phyloP scores from a whole-genome alignment of 768 basidiomycete genomes.

The Floccularia luteovirens region DNA sequence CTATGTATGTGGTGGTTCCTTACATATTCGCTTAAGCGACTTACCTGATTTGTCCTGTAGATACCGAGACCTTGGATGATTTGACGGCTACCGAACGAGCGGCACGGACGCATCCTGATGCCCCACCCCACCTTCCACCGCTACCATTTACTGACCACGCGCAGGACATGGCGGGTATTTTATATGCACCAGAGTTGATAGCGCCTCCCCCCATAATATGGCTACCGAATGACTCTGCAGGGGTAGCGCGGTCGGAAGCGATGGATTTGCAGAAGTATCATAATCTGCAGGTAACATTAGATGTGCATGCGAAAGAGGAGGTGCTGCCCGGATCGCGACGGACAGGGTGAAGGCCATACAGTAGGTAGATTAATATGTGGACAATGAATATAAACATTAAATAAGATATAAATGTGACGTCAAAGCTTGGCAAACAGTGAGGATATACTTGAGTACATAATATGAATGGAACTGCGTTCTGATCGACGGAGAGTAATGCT shows the following conservation, averaged over 20 bases:
- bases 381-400: slow-evolving; percentile 1
- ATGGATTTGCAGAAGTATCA: slow-evolving; percentile 72
- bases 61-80: slow-evolving; percentile 77
- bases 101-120: slow-evolving; percentile 71
- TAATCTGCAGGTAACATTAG: slow-evolving; percentile 60
- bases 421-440: not conserved
- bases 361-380: slow-evolving; percentile 1
- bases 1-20: slow-evolving; percentile 41
- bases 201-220: slow-evolving; percentile 76
- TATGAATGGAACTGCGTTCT: not conserved
- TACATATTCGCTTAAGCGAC: slow-evolving; percentile 5
- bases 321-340: slow-evolving; percentile 27
- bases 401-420: not conserved
- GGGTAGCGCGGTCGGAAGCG: slow-evolving; percentile 69
- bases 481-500: not conserved
- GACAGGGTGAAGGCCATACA: not conserved
- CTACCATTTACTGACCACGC: slow-evolving; percentile 69
- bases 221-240: slow-evolving; percentile 75
- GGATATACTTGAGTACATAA: not conserved
- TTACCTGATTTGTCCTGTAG: slow-evolving; percentile 20
- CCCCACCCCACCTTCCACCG: slow-evolving; percentile 64
- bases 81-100: slow-evolving; percentile 72
- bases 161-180: slow-evolving; percentile 67
- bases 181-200: slow-evolving; percentile 78
- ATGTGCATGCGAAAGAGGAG: slow-evolving; percentile 54